Evolutionary conservation across 23 red algal species (phyloP).

Genomic region (Gracilaria gracilis): DNA sequence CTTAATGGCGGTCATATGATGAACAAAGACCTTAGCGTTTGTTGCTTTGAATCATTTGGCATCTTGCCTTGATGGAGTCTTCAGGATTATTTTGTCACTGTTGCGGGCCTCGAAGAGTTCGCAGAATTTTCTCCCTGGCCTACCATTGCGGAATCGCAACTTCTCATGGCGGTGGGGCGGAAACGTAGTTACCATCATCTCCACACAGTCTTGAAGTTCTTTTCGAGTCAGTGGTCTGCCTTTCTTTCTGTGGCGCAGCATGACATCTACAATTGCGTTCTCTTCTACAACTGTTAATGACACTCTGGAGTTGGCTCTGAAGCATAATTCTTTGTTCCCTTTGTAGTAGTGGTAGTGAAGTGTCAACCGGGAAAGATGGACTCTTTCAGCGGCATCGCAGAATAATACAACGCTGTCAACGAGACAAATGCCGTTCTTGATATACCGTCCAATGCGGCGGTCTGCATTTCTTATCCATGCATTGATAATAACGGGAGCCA

Average conservation of each 20-base stretch:
- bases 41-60: slow-evolving; percentile 4
- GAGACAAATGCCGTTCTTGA: background rate
- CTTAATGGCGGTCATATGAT: background rate
- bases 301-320: background rate
- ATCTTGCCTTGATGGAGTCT: background rate
- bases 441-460: background rate
- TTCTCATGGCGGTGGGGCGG: background rate
- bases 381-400: background rate
- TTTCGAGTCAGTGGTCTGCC: background rate
- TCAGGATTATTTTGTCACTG: background rate
- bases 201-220: background rate
- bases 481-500: background rate
- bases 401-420: background rate
- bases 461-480: background rate
- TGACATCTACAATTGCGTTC: background rate
- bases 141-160: background rate
- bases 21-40: slow-evolving; percentile 11
- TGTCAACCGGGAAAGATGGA: background rate
- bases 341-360: background rate
- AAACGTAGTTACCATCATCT: background rate
- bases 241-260: background rate
- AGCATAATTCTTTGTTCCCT: background rate
- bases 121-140: background rate
- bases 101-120: slow-evolving; percentile 8
- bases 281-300: background rate